phyloP scores from a whole-genome alignment of 2,329 filamentous ascomycete species.

The Colletotrichum cereale region DNA sequence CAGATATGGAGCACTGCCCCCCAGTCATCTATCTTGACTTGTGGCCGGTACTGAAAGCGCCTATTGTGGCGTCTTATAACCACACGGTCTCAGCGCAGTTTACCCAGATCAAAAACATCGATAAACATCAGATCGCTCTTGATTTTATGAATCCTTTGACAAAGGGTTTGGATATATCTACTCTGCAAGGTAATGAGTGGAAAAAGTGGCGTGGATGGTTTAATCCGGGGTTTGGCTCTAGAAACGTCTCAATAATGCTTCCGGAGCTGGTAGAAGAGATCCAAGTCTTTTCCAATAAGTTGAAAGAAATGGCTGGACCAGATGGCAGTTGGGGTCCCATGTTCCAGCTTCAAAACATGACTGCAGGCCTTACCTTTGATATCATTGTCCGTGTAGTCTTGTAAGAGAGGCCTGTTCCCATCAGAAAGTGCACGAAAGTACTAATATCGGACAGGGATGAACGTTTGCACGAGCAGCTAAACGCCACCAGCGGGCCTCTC shows the following conservation, averaged over 20 bases:
- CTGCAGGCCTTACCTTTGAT: constrained; percentile 40
- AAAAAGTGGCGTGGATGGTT: constrained; percentile 48
- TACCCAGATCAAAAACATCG: constrained; percentile 34
- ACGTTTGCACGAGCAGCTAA: constrained; percentile 48
- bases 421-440: too few relatives aligned
- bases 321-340: constrained; percentile 23
- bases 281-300: constrained; percentile 12
- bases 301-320: neutral
- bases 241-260: constrained; percentile 11
- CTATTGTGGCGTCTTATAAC: constrained; percentile 35
- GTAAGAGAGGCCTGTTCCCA: too few relatives aligned
- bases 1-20: constrained; percentile 34
- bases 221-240: constrained; percentile 50
- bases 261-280: constrained; percentile 28
- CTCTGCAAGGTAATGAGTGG: constrained; percentile 27
- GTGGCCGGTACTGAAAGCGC: constrained; percentile 41
- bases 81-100: constrained; percentile 40
- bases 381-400: constrained; percentile 49
- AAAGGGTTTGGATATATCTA: constrained; percentile 13
- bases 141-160: constrained; percentile 33
- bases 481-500: constrained; percentile 1
- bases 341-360: constrained; percentile 33
- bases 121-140: constrained; percentile 27
- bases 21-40: constrained; percentile 42
- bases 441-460: constrained; percentile 43